phyloP scores from a whole-genome alignment of 169 alveolate genomes.

The Plasmodium falciparum region DNA sequence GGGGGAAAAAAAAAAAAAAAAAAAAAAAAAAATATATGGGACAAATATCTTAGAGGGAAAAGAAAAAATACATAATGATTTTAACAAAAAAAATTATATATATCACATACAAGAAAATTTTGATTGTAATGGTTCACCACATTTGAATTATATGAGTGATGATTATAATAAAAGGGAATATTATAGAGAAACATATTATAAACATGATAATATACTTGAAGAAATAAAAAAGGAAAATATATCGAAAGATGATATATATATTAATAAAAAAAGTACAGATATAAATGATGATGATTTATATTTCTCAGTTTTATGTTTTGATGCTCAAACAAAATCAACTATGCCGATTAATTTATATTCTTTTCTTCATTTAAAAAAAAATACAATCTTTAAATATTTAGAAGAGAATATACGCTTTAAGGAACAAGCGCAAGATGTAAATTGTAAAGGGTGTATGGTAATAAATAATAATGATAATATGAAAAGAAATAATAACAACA shows the following conservation, averaged over 20 bases:
- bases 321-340: conserved; percentile 7
- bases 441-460: background rate
- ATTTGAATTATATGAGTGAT: background rate
- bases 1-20: too few species aligned
- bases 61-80: too few species aligned
- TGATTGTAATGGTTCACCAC: too few species aligned
- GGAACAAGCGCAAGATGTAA: background rate
- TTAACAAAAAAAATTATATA: too few species aligned
- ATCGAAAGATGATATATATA: background rate
- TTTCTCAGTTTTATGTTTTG: conserved; percentile 37
- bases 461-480: background rate
- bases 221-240: background rate
- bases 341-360: conserved; percentile 52
- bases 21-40: too few species aligned
- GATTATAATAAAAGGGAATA: background rate
- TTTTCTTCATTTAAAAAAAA: conserved; percentile 35
- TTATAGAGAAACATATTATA: background rate
- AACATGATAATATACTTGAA: background rate
- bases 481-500: too few species aligned
- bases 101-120: too few species aligned
- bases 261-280: background rate
- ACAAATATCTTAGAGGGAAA: too few species aligned
- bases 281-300: background rate
- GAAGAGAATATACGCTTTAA: conserved; percentile 46
- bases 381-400: conserved; percentile 38